phyloP scores from a whole-genome alignment of 2,329 filamentous ascomycete species.

The Diaporthe sp. region DNA sequence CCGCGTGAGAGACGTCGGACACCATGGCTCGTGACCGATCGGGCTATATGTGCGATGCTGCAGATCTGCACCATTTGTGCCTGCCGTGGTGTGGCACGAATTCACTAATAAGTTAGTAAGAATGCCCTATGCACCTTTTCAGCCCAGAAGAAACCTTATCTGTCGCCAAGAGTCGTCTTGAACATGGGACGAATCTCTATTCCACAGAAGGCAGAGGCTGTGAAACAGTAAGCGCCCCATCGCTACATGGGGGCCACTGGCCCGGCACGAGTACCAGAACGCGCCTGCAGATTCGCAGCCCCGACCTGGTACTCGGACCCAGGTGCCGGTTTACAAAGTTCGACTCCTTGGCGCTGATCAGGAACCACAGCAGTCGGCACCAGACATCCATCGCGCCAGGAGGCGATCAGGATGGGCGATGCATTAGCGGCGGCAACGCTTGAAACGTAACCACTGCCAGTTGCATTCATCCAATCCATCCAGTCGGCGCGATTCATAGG shows the following conservation, averaged over 20 bases:
- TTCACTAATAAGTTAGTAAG: neutral
- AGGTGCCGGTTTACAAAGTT: conserved; percentile 13
- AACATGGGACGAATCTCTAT: conserved; percentile 14
- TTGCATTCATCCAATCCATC: conserved; percentile 6
- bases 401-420: conserved; percentile 8
- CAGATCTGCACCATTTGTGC: neutral
- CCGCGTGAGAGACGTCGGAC: neutral
- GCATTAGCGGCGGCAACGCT: conserved; percentile 28
- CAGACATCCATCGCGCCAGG: conserved; percentile 19
- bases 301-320: neutral
- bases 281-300: neutral
- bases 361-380: conserved; percentile 2
- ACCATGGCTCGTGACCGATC: neutral
- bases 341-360: conserved; percentile 11
- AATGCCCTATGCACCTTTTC: conserved; percentile 5
- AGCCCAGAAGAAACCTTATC: conserved; percentile 27
- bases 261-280: neutral
- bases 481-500: neutral
- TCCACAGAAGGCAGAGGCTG: neutral
- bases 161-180: conserved; percentile 8
- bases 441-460: conserved; percentile 35
- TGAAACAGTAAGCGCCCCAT: conserved; percentile 24
- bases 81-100: neutral
- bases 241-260: neutral
- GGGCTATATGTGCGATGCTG: neutral